These are phyloP conservation scores for Trichoderma aggressivum DNA, from an alignment of 2,329 filamentous ascomycete species.

Conservation along the genomic window DNA sequence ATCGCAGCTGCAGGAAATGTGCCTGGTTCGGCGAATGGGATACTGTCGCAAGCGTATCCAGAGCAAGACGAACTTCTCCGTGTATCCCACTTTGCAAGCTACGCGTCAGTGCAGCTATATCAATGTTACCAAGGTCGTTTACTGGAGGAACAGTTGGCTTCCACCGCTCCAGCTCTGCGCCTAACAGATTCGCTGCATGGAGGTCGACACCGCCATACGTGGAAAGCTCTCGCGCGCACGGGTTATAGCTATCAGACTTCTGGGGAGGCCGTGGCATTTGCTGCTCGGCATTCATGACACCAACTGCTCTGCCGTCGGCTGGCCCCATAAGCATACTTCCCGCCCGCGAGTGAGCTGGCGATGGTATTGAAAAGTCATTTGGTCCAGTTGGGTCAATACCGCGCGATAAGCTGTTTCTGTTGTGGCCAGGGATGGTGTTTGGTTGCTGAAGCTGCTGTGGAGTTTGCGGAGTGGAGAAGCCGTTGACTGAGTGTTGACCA, in stretches of 20 bases:
- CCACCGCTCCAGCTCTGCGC: conserved; percentile 62
- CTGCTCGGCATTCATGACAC: conserved; percentile 26
- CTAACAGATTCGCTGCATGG: conserved; percentile 59
- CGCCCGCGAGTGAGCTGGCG: conserved; percentile 41
- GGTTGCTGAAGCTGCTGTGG: conserved; percentile 21
- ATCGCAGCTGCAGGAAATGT: conserved; percentile 64
- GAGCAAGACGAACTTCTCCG: conserved; percentile 80
- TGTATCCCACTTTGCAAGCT: conserved; percentile 87
- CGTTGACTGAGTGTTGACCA: conserved; percentile 37
- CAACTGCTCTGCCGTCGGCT: conserved; percentile 30
- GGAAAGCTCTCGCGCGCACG: conserved; percentile 52
- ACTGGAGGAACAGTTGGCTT: conserved; percentile 74
- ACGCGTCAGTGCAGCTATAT: conserved; percentile 84
- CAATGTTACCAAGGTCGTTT: conserved; percentile 79
- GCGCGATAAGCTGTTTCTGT: conserved; percentile 36
- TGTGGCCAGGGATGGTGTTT: conserved; percentile 2
- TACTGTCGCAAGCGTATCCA: conserved; percentile 76
- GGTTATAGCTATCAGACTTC: conserved; percentile 53
- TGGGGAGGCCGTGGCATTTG: conserved; percentile 39
- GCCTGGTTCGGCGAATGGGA: conserved; percentile 59
- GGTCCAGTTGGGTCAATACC: conserved; percentile 41
- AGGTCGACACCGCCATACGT: conserved; percentile 72
- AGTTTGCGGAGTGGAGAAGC: conserved; percentile 36
- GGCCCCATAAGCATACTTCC: conserved; percentile 43
- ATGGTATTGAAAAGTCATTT: conserved; percentile 44